Conservation (phyloP, 345 rosid genomes). For the Draba incana region DNA sequence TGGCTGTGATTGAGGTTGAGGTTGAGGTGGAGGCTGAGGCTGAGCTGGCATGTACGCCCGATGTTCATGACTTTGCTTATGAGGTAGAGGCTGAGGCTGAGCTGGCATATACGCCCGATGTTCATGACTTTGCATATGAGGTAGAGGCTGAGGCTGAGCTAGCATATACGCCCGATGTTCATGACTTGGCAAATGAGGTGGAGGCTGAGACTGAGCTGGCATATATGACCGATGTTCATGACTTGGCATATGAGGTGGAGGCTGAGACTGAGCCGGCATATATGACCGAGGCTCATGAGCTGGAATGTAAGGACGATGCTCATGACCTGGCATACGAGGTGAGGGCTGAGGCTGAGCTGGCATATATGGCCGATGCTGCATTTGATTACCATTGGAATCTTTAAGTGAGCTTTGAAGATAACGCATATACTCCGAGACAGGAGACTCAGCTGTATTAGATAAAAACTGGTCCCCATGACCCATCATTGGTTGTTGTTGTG, state of each 20-base stretch:
- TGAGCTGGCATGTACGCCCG: not conserved
- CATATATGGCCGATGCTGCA: conserved; percentile 29
- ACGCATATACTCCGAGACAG: conserved; percentile 80
- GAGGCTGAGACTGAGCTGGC: conserved; percentile 22
- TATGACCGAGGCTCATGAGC: conserved; percentile 10
- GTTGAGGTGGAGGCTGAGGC: not conserved
- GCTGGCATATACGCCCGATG: conserved; percentile 10
- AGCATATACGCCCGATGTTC: conserved; percentile 12
- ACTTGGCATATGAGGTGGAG: not conserved
- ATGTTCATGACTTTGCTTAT: not conserved
- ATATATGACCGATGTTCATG: conserved; percentile 8
- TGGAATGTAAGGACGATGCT: conserved; percentile 11
- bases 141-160: not conserved
- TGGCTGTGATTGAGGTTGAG: conserved; percentile 17
- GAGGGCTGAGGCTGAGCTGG: conserved; percentile 17
- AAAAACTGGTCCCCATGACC: conserved; percentile 54
- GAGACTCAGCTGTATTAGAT: conserved; percentile 73
- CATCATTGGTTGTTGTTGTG: conserved; percentile 50
- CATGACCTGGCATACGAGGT: conserved; percentile 30
- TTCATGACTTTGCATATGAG: conserved; percentile 15
- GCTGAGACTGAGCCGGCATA: too few species aligned
- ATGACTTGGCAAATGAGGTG: conserved; percentile 27
- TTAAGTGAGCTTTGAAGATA: conserved; percentile 68
- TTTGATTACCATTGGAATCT: conserved; percentile 54
- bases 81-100: conserved; percentile 30